Conservation (phyloP, 192 early-diverging fungal species). For the Umbelopsis ramanniana region DNA sequence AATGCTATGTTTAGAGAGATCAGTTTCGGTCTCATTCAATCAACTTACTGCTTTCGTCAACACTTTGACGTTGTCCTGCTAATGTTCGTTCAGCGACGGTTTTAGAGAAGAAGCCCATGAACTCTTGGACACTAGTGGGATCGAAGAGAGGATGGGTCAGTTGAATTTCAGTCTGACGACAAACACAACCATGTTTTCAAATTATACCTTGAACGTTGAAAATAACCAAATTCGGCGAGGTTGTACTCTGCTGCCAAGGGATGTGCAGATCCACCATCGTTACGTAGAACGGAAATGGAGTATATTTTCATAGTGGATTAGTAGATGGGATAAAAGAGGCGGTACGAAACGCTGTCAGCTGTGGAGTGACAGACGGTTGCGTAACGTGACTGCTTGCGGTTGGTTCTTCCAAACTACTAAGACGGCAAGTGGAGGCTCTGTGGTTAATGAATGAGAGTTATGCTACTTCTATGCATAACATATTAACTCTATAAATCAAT, state of each 20-base stretch:
- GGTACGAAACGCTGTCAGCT: not conserved
- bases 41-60: slow-evolving; percentile 75
- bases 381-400: not conserved
- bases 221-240: slow-evolving; percentile 81
- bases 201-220: slow-evolving; percentile 78
- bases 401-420: too few relatives aligned
- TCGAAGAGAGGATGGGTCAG: slow-evolving; percentile 1
- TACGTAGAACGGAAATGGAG: slow-evolving; percentile 50
- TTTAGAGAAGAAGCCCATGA: slow-evolving; percentile 82
- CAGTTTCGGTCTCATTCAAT: not conserved
- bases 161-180: not conserved
- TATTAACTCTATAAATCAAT: too few relatives aligned
- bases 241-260: slow-evolving; percentile 71
- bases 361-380: not conserved
- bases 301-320: slow-evolving; percentile 57
- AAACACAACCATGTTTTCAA: not conserved
- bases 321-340: not conserved
- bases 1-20: not conserved
- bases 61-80: slow-evolving; percentile 77
- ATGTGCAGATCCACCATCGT: slow-evolving; percentile 48
- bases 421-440: too few relatives aligned
- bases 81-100: slow-evolving; percentile 86
- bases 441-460: too few relatives aligned
- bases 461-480: too few relatives aligned
- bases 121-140: slow-evolving; percentile 74